Evolutionary conservation across 1,284 basidiomycete genomes (phyloP).

Genomic region (Sanghuangporus sanghuang): DNA sequence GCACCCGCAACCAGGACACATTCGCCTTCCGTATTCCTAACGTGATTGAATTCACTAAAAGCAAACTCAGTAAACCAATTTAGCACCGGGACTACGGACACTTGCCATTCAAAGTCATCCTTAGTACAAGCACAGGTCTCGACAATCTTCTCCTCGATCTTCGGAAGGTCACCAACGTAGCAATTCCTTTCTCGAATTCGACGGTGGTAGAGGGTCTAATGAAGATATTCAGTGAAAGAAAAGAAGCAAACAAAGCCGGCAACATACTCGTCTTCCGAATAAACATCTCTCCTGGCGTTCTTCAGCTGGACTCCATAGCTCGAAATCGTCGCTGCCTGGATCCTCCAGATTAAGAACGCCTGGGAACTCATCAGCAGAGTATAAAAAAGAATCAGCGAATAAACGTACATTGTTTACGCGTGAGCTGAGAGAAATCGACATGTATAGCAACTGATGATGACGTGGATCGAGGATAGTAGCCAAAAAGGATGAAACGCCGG

Average conservation of each 20-base stretch:
- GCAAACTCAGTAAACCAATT: background rate
- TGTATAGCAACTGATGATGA: constrained; percentile 69
- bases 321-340: constrained; percentile 85
- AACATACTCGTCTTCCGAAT: constrained; percentile 76
- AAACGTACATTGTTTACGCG: constrained; percentile 64
- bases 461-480: constrained; percentile 48
- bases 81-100: constrained; percentile 5
- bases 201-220: constrained; percentile 82
- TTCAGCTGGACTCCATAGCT: constrained; percentile 91
- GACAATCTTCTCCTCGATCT: constrained; percentile 48
- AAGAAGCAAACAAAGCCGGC: background rate
- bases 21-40: constrained; percentile 58
- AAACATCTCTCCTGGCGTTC: constrained; percentile 73
- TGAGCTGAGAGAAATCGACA: constrained; percentile 84
- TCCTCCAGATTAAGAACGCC: constrained; percentile 67
- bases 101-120: constrained; percentile 89
- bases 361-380: constrained; percentile 29
- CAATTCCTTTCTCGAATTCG: constrained; percentile 78
- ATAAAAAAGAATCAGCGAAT: background rate
- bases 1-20: constrained; percentile 76
- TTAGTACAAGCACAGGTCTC: constrained; percentile 69
- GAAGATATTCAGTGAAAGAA: background rate
- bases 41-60: constrained; percentile 84
- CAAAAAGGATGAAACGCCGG: constrained; percentile 86
- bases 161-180: constrained; percentile 68